Conservation (phyloP, 768 basidiomycete genomes). For the Leccinum fibrillosum region DNA sequence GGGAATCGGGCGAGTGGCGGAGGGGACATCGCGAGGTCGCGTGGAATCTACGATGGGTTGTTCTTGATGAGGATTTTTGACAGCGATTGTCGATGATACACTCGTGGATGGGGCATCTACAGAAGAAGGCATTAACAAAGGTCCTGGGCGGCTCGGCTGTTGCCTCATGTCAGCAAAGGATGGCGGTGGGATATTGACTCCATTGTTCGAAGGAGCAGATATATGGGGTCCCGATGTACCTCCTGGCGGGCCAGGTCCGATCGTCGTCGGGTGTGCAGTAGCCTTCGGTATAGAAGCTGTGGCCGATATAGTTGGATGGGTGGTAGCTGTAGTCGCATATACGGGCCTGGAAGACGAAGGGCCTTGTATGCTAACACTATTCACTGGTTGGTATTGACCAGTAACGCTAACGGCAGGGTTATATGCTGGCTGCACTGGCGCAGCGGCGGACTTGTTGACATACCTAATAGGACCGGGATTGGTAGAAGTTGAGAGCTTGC, state of each 20-base stretch:
- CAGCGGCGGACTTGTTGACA: constrained; percentile 7
- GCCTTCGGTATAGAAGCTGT: constrained; percentile 9
- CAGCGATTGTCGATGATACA: constrained; percentile 9
- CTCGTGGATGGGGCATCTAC: constrained; percentile 11
- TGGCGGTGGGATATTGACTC: constrained; percentile 7
- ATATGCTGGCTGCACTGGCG: constrained; percentile 4
- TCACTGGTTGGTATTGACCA: constrained; percentile 12
- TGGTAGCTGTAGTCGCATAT: constrained; percentile 1
- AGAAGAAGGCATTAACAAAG: constrained; percentile 9
- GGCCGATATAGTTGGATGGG: constrained; percentile 1
- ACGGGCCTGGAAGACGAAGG: constrained; percentile 8
- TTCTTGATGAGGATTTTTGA: constrained; percentile 22
- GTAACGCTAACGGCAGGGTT: background rate
- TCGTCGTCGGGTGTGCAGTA: constrained; percentile 1
- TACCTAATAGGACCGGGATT: background rate
- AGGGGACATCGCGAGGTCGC: constrained; percentile 22
- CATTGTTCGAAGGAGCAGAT: constrained; percentile 1
- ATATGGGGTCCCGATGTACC: constrained; percentile 10
- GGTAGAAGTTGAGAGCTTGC: constrained; percentile 12
- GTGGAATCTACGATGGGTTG: constrained; percentile 18
- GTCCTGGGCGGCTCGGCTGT: constrained; percentile 19
- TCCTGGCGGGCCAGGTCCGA: constrained; percentile 1
- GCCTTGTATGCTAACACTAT: constrained; percentile 3
- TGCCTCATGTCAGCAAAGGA: constrained; percentile 18
- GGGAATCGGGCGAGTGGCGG: constrained; percentile 16